Evolutionary conservation across 2,329 filamentous ascomycete species (phyloP).

Genomic region (Alternaria sp.): DNA sequence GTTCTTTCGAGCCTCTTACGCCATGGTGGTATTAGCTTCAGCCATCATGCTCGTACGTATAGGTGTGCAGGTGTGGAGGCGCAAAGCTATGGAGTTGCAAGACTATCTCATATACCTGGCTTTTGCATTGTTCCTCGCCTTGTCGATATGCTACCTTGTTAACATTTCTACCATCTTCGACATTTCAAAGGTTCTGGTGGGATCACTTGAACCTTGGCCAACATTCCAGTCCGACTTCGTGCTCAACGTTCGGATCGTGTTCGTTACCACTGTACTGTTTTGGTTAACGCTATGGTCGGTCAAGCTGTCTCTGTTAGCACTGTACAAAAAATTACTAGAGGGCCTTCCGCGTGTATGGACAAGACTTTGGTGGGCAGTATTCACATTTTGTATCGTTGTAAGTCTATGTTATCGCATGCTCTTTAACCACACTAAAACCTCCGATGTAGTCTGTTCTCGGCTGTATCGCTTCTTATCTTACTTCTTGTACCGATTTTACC

Average conservation of each 20-base stretch:
- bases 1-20: background rate
- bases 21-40: conserved; percentile 12
- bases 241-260: conserved; percentile 46
- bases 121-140: conserved; percentile 33
- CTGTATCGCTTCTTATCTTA: conserved; percentile 34
- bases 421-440: background rate
- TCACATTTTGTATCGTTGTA: conserved; percentile 44
- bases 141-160: conserved; percentile 40
- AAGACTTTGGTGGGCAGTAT: conserved; percentile 46
- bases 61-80: conserved; percentile 7
- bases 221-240: conserved; percentile 37
- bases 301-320: conserved; percentile 48
- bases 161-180: conserved; percentile 40
- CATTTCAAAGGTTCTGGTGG: conserved; percentile 28
- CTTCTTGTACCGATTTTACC: conserved; percentile 40
- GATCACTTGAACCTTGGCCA: conserved; percentile 29
- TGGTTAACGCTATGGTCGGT: conserved; percentile 50
- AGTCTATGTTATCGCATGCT: background rate
- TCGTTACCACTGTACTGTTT: conserved; percentile 46
- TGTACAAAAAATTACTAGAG: conserved; percentile 46
- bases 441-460: conserved; percentile 41
- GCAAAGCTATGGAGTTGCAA: background rate
- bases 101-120: conserved; percentile 29
- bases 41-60: conserved; percentile 13
- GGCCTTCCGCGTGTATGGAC: conserved; percentile 36